A percentile compares a stretch with the other conserved stretches of the same genome.
phyloP scores from a whole-genome alignment of 208 protist species.

The Crithidia brevicula region DNA sequence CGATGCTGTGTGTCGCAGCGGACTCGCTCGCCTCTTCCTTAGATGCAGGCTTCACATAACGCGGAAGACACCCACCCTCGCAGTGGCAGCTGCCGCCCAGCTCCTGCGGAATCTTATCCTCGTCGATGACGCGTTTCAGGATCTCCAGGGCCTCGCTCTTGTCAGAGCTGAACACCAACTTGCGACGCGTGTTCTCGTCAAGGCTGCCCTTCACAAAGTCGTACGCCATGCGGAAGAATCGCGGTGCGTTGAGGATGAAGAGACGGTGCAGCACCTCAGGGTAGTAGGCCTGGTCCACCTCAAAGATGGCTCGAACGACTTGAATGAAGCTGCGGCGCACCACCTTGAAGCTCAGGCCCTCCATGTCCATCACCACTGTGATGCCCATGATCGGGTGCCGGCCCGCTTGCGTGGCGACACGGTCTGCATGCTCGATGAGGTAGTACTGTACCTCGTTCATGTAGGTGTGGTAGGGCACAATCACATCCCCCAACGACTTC shows the following conservation, averaged over 20 bases:
- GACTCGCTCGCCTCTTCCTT: constrained; percentile 12
- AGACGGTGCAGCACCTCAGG: constrained; percentile 77
- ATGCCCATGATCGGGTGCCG: constrained; percentile 57
- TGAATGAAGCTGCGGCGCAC: constrained; percentile 50
- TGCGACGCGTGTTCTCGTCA: constrained; percentile 65
- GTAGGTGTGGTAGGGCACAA: constrained; percentile 73
- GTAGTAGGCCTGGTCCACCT: constrained; percentile 79
- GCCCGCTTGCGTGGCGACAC: constrained; percentile 28
- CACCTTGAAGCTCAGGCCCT: constrained; percentile 63
- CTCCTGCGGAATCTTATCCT: constrained; percentile 63
- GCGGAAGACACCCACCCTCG: constrained; percentile 58
- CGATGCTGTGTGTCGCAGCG: neutral
- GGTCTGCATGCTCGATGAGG: constrained; percentile 56
- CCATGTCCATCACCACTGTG: constrained; percentile 65
- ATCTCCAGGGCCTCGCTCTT: constrained; percentile 49
- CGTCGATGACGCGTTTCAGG: constrained; percentile 62
- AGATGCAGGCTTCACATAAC: constrained; percentile 25
- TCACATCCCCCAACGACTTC: constrained; percentile 42
- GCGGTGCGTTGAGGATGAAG: constrained; percentile 74
- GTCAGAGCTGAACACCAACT: constrained; percentile 64
- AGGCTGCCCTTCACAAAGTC: constrained; percentile 62
- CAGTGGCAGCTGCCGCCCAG: constrained; percentile 64
- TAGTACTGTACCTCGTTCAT: constrained; percentile 81
- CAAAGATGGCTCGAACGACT: constrained; percentile 51
- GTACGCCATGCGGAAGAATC: constrained; percentile 52